Evolutionary conservation across 257 asterid genomes (phyloP).

Genomic region (Schizonepeta tenuifolia): DNA sequence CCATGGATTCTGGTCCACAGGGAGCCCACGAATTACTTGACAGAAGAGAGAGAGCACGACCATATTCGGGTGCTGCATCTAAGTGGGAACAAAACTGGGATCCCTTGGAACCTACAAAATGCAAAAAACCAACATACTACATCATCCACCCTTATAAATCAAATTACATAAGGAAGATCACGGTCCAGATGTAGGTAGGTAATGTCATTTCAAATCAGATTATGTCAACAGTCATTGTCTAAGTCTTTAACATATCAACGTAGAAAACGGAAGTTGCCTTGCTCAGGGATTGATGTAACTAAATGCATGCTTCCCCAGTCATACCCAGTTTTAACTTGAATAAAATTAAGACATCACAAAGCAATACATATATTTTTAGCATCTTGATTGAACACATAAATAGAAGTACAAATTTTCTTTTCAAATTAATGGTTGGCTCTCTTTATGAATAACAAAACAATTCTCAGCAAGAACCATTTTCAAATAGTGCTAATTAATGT

Average conservation of each 20-base stretch:
- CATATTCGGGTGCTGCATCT: constrained; percentile 64
- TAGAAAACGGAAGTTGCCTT: not conserved
- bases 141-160: not conserved
- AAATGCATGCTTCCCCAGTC: not conserved
- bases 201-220: not conserved
- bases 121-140: not conserved
- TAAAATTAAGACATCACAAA: not conserved
- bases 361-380: too few species aligned
- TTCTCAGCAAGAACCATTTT: not conserved
- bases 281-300: not conserved
- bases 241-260: not conserved
- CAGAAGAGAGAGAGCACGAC: constrained; percentile 99
- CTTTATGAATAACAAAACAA: not conserved
- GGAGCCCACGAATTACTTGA: constrained; percentile 77
- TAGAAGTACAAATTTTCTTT: not conserved
- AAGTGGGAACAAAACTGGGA: constrained; percentile 44
- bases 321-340: not conserved
- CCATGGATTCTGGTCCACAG: constrained; percentile 48
- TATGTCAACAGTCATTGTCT: not conserved
- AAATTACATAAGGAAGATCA: not conserved
- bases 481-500: not conserved
- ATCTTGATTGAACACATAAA: constrained; percentile 10
- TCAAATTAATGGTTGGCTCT: not conserved
- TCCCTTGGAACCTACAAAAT: constrained; percentile 62
- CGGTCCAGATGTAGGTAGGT: not conserved